Conservation (phyloP, 1,284 basidiomycete species). For the Irpex sp. region DNA sequence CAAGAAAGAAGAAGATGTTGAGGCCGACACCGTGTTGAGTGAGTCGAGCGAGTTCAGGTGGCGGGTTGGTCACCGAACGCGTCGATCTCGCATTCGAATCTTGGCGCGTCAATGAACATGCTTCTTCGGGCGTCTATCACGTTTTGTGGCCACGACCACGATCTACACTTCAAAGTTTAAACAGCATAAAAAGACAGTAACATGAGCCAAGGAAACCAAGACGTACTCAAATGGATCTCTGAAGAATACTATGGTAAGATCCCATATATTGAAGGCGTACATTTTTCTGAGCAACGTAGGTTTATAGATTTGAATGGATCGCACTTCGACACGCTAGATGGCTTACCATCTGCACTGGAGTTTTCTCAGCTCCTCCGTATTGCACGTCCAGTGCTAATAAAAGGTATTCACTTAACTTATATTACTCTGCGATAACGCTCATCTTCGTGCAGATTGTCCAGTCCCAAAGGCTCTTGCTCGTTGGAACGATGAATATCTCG, state of each 20-base stretch:
- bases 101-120: slow-evolving; percentile 1
- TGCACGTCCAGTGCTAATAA: slow-evolving; percentile 75
- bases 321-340: slow-evolving; percentile 45
- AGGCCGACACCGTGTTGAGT: too few relatives aligned
- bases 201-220: neutral
- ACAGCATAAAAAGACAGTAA: neutral
- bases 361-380: slow-evolving; percentile 70
- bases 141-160: too few relatives aligned
- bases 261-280: neutral
- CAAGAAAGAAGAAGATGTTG: neutral
- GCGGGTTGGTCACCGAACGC: neutral
- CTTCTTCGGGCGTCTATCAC: neutral
- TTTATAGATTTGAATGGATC: slow-evolving; percentile 62
- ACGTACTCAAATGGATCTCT: slow-evolving; percentile 38
- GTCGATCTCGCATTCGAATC: slow-evolving; percentile 2
- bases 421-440: neutral
- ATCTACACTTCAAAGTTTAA: too few relatives aligned
- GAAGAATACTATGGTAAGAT: slow-evolving; percentile 48
- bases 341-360: slow-evolving; percentile 63
- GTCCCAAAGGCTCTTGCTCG: slow-evolving; percentile 35
- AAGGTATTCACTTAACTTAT: slow-evolving; percentile 36
- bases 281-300: neutral
- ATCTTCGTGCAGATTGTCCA: slow-evolving; percentile 25
- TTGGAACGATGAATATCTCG: slow-evolving; percentile 67
- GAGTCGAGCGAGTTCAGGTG: neutral